These are phyloP conservation scores for Actinomucor elegans DNA, from an alignment of 371 early-diverging fungal species.

Conservation along the genomic window DNA sequence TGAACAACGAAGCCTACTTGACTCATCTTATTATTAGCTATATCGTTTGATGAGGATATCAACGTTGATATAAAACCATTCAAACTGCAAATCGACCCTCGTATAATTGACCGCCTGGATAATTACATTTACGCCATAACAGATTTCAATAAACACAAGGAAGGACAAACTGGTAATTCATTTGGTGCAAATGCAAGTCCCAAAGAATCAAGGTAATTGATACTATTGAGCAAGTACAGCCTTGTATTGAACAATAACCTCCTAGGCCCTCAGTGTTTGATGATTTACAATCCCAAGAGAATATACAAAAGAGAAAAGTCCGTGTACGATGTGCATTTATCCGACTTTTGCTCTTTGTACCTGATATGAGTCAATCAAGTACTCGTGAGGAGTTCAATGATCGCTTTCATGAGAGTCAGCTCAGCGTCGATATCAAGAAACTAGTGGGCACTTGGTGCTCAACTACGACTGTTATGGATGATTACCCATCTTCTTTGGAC, in stretches of 20 bases:
- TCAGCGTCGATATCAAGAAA: slow-evolving; percentile 43
- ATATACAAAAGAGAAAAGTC: slow-evolving; percentile 16
- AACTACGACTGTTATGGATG: slow-evolving; percentile 1
- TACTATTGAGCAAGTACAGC: neutral
- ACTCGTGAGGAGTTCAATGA: slow-evolving; percentile 38
- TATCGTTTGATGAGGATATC: slow-evolving; percentile 38
- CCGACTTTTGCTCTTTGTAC: slow-evolving; percentile 39
- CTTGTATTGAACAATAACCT: no score
- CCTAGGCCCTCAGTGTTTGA: slow-evolving; percentile 18
- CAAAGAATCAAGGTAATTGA: no score
- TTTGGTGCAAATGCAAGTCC: no score
- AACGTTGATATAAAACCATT: slow-evolving; percentile 52
- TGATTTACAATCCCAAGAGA: slow-evolving; percentile 7
- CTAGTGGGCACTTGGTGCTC: slow-evolving; percentile 16
- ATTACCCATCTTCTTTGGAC: neutral
- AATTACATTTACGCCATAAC: slow-evolving; percentile 39
- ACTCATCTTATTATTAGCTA: no score
- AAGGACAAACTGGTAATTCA: neutral
- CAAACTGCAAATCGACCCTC: slow-evolving; percentile 49
- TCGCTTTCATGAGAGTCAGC: slow-evolving; percentile 25
- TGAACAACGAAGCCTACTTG: no score
- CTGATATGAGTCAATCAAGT: slow-evolving; percentile 47
- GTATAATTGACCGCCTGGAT: slow-evolving; percentile 50
- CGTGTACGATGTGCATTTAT: slow-evolving; percentile 37
- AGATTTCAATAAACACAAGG: slow-evolving; percentile 5